A percentile compares a stretch with the other conserved stretches of the same genome.
Evolutionary conservation across 257 asterid genomes (phyloP).

Genomic region (Mitragyna speciosa): DNA sequence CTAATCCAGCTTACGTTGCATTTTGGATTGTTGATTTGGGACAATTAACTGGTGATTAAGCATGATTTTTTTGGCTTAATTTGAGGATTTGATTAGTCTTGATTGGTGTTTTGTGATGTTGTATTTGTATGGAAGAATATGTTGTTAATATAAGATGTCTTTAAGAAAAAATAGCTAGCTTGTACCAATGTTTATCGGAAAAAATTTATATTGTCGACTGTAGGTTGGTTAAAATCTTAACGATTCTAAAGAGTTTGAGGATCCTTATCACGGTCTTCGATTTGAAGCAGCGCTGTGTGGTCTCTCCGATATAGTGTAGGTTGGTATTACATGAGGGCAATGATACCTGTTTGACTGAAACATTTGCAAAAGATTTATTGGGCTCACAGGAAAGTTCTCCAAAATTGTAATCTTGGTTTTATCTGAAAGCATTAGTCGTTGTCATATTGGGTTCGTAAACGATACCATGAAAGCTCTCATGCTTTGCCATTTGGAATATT

Average conservation of each 20-base stretch:
- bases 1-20: not conserved
- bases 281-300: too few relatives aligned
- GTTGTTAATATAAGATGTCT: too few relatives aligned
- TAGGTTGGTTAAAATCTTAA: too few relatives aligned
- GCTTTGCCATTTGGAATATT: not conserved
- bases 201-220: too few relatives aligned
- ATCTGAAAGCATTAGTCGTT: not conserved
- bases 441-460: not conserved
- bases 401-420: not conserved
- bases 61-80: too few relatives aligned
- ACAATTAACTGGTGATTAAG: not conserved
- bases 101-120: not conserved
- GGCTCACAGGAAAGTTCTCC: not conserved
- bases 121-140: not conserved
- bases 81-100: not conserved
- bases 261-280: too few relatives aligned
- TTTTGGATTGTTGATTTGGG: not conserved
- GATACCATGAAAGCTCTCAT: not conserved
- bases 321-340: too few relatives aligned
- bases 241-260: too few relatives aligned
- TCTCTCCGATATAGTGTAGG: too few relatives aligned
- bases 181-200: not conserved
- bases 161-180: not conserved
- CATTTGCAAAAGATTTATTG: not conserved
- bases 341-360: too few relatives aligned